Conservation (phyloP, 2,329 filamentous ascomycete species). For the Sordariomycetes sp. region DNA sequence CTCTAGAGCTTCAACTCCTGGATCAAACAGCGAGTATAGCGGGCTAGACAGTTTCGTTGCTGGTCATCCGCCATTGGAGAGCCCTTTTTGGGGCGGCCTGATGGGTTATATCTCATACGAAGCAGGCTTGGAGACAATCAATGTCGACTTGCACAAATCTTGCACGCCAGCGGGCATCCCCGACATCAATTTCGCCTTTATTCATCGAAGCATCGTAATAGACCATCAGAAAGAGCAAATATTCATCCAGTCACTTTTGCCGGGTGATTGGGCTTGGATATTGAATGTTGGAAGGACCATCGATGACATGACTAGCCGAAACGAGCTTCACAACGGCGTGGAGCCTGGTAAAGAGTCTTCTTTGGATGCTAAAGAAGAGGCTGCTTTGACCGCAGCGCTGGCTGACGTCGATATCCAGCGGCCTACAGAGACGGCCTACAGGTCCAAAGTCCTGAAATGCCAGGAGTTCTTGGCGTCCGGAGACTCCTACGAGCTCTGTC, state of each 20-base stretch:
- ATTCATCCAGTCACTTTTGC: constrained; percentile 6
- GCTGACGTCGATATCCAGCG: background rate
- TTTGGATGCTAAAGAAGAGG: background rate
- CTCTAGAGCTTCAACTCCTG: too few species aligned
- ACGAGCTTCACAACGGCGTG: too few species aligned
- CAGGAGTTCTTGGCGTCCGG: constrained; percentile 6
- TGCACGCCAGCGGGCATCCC: background rate
- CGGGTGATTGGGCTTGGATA: constrained; percentile 4
- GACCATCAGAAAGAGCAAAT: constrained; percentile 5
- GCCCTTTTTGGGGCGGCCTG: constrained; percentile 8
- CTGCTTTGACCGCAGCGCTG: background rate
- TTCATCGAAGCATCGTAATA: constrained; percentile 7
- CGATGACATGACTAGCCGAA: too few species aligned
- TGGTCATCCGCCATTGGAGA: too few species aligned
- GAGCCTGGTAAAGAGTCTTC: too few species aligned
- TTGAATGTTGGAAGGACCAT: too few species aligned
- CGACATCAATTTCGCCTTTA: constrained; percentile 4
- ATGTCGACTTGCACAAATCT: background rate
- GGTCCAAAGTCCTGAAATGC: constrained; percentile 7
- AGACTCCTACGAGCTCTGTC: constrained; percentile 9
- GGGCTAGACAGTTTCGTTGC: background rate
- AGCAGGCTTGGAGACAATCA: constrained; percentile 6
- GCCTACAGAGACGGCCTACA: constrained; percentile 5
- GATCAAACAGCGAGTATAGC: background rate
- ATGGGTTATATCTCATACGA: constrained; percentile 10